These are phyloP conservation scores for Auricularia auricula-judae DNA, from an alignment of 768 basidiomycete genomes.

Conservation along the genomic window DNA sequence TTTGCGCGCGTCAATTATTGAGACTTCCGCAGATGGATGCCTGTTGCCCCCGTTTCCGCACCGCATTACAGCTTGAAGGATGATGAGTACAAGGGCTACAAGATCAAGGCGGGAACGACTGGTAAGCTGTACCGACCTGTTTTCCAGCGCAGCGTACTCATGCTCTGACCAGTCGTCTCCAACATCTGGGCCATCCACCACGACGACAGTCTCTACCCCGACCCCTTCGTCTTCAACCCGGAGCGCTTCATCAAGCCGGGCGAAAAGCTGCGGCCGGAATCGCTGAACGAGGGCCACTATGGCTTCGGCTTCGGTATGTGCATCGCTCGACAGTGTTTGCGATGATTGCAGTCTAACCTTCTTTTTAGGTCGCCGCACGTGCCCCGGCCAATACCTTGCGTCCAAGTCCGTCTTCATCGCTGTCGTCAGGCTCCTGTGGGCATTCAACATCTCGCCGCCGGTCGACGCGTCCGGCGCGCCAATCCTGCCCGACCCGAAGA, in stretches of 20 bases:
- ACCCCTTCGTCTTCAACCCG: conserved; percentile 25
- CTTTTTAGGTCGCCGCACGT: background rate
- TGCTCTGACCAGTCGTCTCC: conserved; percentile 4
- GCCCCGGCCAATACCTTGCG: conserved; percentile 6
- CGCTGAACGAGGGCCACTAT: conserved; percentile 6
- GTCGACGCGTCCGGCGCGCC: conserved; percentile 1
- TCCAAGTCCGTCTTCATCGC: conserved; percentile 7
- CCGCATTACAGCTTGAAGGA: conserved; percentile 5
- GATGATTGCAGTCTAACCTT: no score
- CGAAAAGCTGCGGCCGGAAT: background rate
- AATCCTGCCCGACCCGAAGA: conserved; percentile 5
- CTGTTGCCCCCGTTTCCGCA: conserved; percentile 2
- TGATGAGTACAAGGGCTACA: conserved; percentile 4
- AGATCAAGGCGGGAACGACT: conserved; percentile 15
- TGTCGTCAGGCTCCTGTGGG: conserved; percentile 4
- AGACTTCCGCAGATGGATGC: conserved; percentile 5
- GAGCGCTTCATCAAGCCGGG: conserved; percentile 22
- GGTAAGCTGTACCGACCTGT: background rate
- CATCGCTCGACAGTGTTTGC: background rate
- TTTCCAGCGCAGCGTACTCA: background rate
- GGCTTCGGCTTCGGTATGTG: conserved; percentile 6
- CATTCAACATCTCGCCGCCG: conserved; percentile 2
- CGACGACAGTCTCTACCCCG: conserved; percentile 24
- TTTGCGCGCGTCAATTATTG: background rate
- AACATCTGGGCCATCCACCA: conserved; percentile 28